Evolutionary conservation across 2,329 filamentous ascomycete genomes (phyloP).

Genomic region (Colletotrichum eremochloae): DNA sequence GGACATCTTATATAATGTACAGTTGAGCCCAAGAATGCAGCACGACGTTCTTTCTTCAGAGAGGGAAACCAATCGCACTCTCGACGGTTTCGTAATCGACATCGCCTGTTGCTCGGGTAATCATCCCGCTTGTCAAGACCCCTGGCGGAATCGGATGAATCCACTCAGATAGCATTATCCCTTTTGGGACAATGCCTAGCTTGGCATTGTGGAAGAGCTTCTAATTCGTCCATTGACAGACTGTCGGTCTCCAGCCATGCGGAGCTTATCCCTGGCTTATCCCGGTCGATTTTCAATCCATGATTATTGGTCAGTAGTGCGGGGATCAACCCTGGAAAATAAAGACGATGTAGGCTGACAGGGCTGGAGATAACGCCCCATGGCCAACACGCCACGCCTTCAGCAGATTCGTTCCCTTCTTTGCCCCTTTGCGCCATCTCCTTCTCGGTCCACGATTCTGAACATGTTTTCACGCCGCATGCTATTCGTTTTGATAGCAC

Average conservation of each 20-base stretch:
- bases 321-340: background rate
- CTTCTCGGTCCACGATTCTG: too few species aligned
- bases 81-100: background rate
- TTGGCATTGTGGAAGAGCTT: background rate
- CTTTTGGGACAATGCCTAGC: slow-evolving; percentile 9
- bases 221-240: background rate
- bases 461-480: too few species aligned
- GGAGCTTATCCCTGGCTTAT: too few species aligned
- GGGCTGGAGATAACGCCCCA: background rate
- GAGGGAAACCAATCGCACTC: too few species aligned
- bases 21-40: rapidly evolving
- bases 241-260: too few species aligned
- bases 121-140: background rate
- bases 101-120: background rate
- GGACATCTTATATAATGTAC: background rate
- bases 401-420: background rate
- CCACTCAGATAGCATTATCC: slow-evolving; percentile 1
- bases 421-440: background rate
- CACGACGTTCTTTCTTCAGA: background rate
- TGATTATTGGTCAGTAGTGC: background rate
- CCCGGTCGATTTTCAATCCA: background rate
- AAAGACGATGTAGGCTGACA: background rate
- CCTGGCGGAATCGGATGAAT: background rate
- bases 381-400: background rate
- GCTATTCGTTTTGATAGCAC: background rate